Evolutionary conservation across 371 early-diverging fungal genomes (phyloP).

Genomic region (Coemansia sp.): DNA sequence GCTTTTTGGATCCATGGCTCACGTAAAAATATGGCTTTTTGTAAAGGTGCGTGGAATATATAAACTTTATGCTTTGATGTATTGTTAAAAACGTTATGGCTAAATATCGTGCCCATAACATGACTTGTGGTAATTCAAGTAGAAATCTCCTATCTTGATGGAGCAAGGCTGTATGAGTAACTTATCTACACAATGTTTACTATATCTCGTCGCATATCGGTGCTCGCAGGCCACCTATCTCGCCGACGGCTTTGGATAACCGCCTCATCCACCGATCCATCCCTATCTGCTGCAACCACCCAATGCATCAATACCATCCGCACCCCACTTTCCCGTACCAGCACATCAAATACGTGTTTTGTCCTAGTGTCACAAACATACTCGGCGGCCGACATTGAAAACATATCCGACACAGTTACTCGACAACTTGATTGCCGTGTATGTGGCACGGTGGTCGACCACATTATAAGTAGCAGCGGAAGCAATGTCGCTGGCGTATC

Average conservation of each 20-base stretch:
- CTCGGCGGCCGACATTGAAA: slow-evolving; percentile 10
- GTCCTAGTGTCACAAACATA: slow-evolving; percentile 36
- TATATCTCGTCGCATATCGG: not conserved
- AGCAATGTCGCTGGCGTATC: slow-evolving; percentile 7
- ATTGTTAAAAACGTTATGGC: not conserved
- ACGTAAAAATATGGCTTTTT: not conserved
- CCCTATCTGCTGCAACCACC: slow-evolving; percentile 4
- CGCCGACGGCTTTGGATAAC: slow-evolving; percentile 25
- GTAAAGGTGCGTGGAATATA: too few species aligned
- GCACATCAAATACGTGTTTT: slow-evolving; percentile 3
- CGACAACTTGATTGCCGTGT: slow-evolving; percentile 6
- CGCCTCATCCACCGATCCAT: slow-evolving; percentile 18
- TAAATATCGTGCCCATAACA: not conserved
- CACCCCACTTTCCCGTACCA: not conserved
- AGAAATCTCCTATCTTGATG: not conserved
- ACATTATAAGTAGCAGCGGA: not conserved
- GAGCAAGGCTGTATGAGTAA: not conserved
- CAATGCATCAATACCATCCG: slow-evolving; percentile 13
- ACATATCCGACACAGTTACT: not conserved
- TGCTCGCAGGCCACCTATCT: not conserved
- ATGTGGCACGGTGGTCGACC: slow-evolving; percentile 27
- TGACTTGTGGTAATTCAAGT: not conserved
- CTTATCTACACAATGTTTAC: not conserved
- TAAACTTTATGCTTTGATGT: too few species aligned
- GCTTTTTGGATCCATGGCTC: slow-evolving; percentile 30